Evolutionary conservation across 73 alveolate species (phyloP).

Genomic region (Blepharisma stoltei): DNA sequence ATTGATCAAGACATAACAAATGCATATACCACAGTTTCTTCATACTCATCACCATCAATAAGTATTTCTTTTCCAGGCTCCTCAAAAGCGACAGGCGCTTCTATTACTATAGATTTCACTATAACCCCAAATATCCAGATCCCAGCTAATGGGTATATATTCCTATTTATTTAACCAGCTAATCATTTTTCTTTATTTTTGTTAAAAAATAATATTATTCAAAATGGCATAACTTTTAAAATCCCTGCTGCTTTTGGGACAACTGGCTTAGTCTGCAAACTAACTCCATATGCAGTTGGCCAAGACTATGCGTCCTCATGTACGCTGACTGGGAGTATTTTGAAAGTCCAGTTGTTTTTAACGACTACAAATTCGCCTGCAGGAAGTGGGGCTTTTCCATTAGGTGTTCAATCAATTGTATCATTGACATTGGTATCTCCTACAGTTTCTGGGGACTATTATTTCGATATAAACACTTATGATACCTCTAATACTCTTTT

Average conservation of each 20-base stretch:
- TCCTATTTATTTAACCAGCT: no score
- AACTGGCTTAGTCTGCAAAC: slow-evolving; percentile 7
- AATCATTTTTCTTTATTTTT: no score
- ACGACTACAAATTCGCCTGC: slow-evolving; percentile 4
- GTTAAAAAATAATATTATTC: no score
- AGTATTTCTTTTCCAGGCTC: neutral
- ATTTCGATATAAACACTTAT: slow-evolving; percentile 7
- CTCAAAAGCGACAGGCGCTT: neutral
- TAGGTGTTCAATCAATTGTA: neutral
- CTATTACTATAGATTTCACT: neutral
- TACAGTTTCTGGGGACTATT: neutral
- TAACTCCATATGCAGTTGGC: slow-evolving; percentile 28
- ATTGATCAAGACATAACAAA: slow-evolving; percentile 12
- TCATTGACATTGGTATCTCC: neutral
- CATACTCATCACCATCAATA: neutral
- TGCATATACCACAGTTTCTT: slow-evolving; percentile 8
- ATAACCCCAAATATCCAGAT: neutral
- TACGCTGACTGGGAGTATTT: neutral
- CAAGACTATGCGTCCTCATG: neutral
- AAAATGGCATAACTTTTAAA: neutral
- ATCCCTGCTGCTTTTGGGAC: slow-evolving; percentile 7
- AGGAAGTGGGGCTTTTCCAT: neutral
- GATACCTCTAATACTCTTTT: slow-evolving; percentile 16
- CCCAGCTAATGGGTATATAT: slow-evolving; percentile 13
- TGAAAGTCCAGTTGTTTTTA: neutral